Evolutionary conservation across 148 eudicot genomes (phyloP).

Genomic region (Spergularia bocconei): DNA sequence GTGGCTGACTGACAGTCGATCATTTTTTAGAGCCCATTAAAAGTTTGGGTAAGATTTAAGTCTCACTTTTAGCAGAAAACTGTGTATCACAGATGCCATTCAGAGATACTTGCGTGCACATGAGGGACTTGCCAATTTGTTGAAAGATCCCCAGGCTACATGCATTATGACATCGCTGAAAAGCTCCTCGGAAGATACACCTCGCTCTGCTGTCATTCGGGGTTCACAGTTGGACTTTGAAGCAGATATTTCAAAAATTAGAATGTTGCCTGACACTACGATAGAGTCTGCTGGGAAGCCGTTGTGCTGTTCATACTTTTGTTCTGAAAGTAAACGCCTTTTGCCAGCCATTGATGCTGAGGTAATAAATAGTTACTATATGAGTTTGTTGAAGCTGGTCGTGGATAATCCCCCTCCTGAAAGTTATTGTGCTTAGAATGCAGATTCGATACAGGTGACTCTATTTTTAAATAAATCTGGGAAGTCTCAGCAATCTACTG

Average conservation of each 20-base stretch:
- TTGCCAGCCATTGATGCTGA: conserved; percentile 41
- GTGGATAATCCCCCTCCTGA: conserved; percentile 22
- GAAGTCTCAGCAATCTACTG: conserved; percentile 44
- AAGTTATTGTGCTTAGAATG: conserved; percentile 58
- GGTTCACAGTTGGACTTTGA: conserved; percentile 52
- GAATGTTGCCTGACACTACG: conserved; percentile 26
- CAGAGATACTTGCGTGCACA: conserved; percentile 41
- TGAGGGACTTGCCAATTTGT: conserved; percentile 49
- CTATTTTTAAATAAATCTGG: conserved; percentile 53
- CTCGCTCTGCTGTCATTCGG: conserved; percentile 54
- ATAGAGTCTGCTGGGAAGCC: conserved; percentile 34
- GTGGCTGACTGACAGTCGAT: background rate
- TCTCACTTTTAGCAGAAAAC: conserved; percentile 13
- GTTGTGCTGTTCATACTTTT: conserved; percentile 55
- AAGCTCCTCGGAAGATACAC: conserved; percentile 34
- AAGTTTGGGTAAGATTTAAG: background rate
- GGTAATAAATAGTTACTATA: conserved; percentile 45
- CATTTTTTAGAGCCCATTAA: background rate
- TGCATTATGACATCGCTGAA: conserved; percentile 51
- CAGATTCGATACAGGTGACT: conserved; percentile 75
- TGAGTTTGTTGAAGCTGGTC: background rate
- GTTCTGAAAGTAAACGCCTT: conserved; percentile 34
- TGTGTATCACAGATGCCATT: conserved; percentile 49
- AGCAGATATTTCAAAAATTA: conserved; percentile 35
- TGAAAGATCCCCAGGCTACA: conserved; percentile 60